These are phyloP conservation scores for Xylaria curta DNA, from an alignment of 495 filamentous ascomycete species.

Conservation along the genomic window DNA sequence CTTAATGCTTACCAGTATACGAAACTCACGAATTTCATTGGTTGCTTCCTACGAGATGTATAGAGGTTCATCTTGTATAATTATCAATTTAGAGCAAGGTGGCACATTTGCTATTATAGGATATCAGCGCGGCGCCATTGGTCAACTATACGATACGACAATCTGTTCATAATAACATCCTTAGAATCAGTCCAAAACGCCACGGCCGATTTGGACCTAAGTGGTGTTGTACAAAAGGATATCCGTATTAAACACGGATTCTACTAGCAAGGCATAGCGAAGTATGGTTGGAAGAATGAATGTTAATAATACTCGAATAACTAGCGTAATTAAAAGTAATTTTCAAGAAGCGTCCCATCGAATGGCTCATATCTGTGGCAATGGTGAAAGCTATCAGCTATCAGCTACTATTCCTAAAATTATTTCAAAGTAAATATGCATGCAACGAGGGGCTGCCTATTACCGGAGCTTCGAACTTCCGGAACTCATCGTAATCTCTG, in stretches of 20 bases:
- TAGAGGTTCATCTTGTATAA: constrained; percentile 31
- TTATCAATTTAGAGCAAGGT: constrained; percentile 27
- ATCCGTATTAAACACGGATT: not conserved
- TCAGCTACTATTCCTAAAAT: not conserved
- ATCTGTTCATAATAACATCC: constrained; percentile 11
- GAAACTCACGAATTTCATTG: constrained; percentile 40
- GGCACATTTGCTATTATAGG: constrained; percentile 24
- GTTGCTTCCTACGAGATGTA: constrained; percentile 37
- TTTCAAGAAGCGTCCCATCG: not conserved
- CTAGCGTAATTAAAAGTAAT: constrained; percentile 10
- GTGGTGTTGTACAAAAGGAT: constrained; percentile 11
- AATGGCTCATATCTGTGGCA: not conserved
- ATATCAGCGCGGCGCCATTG: constrained; percentile 29
- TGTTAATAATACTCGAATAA: constrained; percentile 17
- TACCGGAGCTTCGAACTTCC: not conserved
- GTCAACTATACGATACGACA: constrained; percentile 19
- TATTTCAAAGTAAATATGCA: not conserved
- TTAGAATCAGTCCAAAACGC: not conserved
- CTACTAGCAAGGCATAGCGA: constrained; percentile 9
- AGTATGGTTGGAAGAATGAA: constrained; percentile 19
- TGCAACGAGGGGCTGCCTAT: not conserved
- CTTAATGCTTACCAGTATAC: constrained; percentile 26
- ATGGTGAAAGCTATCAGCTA: not conserved
- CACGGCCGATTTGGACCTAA: not conserved
- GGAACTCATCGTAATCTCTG: not conserved